Conservation (phyloP, 331 rosid genomes). For the Stylosanthes scabra region DNA sequence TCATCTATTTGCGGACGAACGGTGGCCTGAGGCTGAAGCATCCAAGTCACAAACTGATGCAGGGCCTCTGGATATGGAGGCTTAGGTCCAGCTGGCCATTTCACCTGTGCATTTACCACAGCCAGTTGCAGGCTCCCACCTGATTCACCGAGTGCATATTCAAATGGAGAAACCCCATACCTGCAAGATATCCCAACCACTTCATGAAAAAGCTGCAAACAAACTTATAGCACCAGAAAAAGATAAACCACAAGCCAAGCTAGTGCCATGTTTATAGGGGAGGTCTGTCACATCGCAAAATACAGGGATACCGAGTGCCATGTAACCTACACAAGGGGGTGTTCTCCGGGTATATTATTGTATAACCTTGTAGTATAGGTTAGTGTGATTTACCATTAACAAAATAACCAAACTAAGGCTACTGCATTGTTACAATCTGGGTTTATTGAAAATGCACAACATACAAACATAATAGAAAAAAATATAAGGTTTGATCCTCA, state of each 20-base stretch:
- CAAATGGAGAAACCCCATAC: conserved; percentile 97
- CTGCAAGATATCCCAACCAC: conserved; percentile 48
- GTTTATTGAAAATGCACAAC: conserved; percentile 5
- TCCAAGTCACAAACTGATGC: conserved; percentile 94
- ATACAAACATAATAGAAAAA: conserved; percentile 24
- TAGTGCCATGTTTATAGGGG: background rate
- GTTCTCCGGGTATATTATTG: no score
- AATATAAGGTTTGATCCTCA: conserved; percentile 51
- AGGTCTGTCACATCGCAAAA: no score
- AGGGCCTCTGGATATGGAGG: conserved; percentile 92
- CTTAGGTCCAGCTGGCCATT: conserved; percentile 89
- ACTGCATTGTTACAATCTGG: conserved; percentile 1
- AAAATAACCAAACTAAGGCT: conserved; percentile 3
- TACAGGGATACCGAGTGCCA: no score
- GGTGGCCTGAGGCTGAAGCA: conserved; percentile 96
- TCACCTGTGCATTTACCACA: conserved; percentile 81
- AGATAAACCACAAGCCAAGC: background rate
- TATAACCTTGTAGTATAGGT: no score
- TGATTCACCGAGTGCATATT: conserved; percentile 96
- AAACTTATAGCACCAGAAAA: background rate
- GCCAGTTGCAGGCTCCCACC: conserved; percentile 98
- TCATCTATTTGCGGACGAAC: conserved; percentile 92
- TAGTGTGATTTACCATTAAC: background rate
- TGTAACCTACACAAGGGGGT: no score
- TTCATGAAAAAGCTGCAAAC: conserved; percentile 17